These are phyloP conservation scores for Hyaloscypha bicolor DNA, from an alignment of 495 filamentous ascomycete genomes.

Conservation along the genomic window DNA sequence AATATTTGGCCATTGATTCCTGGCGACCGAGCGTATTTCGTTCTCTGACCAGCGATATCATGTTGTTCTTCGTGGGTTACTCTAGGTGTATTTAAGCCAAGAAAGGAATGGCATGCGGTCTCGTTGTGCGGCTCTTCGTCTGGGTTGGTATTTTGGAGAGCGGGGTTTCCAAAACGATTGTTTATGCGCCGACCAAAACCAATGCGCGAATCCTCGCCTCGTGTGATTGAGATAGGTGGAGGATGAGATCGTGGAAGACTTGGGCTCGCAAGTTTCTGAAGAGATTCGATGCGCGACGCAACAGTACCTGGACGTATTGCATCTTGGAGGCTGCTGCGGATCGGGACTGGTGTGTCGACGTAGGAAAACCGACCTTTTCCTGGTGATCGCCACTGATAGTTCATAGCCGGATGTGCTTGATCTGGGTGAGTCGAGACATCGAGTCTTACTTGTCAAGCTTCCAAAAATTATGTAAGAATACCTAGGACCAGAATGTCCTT, in stretches of 20 bases:
- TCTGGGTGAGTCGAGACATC: constrained; percentile 12
- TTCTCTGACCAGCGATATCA: constrained; percentile 9
- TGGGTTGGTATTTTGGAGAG: constrained; percentile 20
- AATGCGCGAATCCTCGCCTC: constrained; percentile 21
- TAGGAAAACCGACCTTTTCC: not conserved
- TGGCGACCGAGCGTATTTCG: constrained; percentile 10
- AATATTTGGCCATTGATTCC: constrained; percentile 12
- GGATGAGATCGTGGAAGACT: not conserved
- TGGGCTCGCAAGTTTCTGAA: constrained; percentile 19
- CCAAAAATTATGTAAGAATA: constrained; percentile 11
- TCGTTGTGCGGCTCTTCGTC: constrained; percentile 22
- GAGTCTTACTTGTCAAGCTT: not conserved
- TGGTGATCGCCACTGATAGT: constrained; percentile 13
- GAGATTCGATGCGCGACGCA: constrained; percentile 23
- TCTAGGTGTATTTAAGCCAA: constrained; percentile 19
- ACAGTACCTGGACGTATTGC: constrained; percentile 29
- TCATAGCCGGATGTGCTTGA: constrained; percentile 11
- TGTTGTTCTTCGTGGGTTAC: constrained; percentile 20
- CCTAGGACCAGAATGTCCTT: constrained; percentile 2
- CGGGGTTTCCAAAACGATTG: constrained; percentile 24
- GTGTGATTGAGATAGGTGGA: not conserved
- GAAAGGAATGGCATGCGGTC: constrained; percentile 17
- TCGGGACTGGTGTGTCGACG: not conserved
- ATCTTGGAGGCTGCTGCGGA: not conserved
- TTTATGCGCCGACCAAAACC: constrained; percentile 27